These are phyloP conservation scores for Geotrichum reessii DNA, from an alignment of 1,139 yeast species.

Conservation along the genomic window DNA sequence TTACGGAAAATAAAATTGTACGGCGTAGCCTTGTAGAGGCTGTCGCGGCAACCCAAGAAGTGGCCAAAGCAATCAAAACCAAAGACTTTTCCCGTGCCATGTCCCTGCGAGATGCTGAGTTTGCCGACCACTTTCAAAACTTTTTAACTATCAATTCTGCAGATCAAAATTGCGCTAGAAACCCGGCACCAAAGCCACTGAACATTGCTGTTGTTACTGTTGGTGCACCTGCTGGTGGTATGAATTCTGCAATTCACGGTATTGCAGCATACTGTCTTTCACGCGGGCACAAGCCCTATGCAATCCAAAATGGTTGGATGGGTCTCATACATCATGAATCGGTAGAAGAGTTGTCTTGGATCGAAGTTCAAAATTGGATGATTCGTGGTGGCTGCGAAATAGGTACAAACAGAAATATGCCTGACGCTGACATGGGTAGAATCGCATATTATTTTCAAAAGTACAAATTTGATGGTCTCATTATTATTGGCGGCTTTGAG, in stretches of 20 bases:
- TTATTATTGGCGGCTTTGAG: constrained; percentile 93
- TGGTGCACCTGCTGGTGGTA: constrained; percentile 97
- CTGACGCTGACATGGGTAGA: constrained; percentile 75
- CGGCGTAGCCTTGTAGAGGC: constrained; percentile 85
- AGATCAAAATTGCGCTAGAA: constrained; percentile 52
- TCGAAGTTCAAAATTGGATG: constrained; percentile 86
- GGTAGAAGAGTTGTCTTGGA: constrained; percentile 71
- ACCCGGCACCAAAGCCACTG: constrained; percentile 42
- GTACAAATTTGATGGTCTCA: constrained; percentile 74
- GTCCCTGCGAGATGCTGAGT: constrained; percentile 79
- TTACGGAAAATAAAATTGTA: constrained; percentile 78
- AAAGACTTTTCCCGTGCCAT: constrained; percentile 84
- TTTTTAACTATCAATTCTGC: constrained; percentile 64
- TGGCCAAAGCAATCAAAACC: constrained; percentile 73
- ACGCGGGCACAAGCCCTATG: constrained; percentile 81
- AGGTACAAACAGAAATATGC: constrained; percentile 87
- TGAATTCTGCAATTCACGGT: constrained; percentile 89
- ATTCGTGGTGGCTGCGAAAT: constrained; percentile 89
- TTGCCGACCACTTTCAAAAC: constrained; percentile 69
- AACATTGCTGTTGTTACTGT: constrained; percentile 79
- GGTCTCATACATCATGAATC: constrained; percentile 81
- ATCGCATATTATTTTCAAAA: constrained; percentile 88
- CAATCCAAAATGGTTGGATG: constrained; percentile 87
- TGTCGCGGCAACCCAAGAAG: constrained; percentile 75
- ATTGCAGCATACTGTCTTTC: constrained; percentile 88